Evolutionary conservation across 1,284 basidiomycete genomes (phyloP).

Genomic region (Hemileia vastatrix): DNA sequence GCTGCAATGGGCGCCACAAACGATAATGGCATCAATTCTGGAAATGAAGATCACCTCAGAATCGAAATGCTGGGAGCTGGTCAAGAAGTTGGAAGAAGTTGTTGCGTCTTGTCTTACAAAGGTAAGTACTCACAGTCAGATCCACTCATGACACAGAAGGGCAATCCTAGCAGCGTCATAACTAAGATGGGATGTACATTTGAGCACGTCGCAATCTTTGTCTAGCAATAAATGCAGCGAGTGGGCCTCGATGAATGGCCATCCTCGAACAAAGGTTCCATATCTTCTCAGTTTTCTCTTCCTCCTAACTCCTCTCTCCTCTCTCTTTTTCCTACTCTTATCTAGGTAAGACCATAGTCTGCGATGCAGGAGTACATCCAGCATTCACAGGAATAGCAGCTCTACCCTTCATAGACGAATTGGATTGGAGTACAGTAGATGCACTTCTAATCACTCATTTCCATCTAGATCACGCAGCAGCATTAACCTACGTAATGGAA

Average conservation of each 20-base stretch:
- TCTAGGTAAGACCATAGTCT: conserved; percentile 77
- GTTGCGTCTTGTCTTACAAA: conserved; percentile 87
- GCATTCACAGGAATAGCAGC: conserved; percentile 90
- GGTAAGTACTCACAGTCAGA: too few species aligned
- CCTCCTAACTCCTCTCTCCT: too few species aligned
- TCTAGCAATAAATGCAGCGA: too few species aligned
- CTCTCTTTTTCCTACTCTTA: neutral
- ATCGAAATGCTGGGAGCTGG: conserved; percentile 91
- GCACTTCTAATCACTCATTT: conserved; percentile 93
- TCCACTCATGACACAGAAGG: too few species aligned
- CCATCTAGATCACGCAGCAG: conserved; percentile 94
- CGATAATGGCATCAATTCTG: neutral
- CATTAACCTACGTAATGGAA: conserved; percentile 93
- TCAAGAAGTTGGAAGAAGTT: conserved; percentile 92
- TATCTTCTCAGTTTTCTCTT: too few species aligned
- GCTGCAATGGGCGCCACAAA: neutral
- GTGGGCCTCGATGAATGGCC: too few species aligned
- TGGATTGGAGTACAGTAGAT: conserved; percentile 97
- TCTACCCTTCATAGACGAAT: conserved; percentile 88
- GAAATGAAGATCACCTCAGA: neutral
- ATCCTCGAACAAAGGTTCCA: too few species aligned
- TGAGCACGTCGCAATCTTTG: too few species aligned
- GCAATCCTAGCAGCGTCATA: too few species aligned
- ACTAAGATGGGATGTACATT: too few species aligned
- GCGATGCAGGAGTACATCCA: conserved; percentile 94